Conservation (phyloP, 2,329 filamentous ascomycete species). For the Alternaria angustiovoidea region DNA sequence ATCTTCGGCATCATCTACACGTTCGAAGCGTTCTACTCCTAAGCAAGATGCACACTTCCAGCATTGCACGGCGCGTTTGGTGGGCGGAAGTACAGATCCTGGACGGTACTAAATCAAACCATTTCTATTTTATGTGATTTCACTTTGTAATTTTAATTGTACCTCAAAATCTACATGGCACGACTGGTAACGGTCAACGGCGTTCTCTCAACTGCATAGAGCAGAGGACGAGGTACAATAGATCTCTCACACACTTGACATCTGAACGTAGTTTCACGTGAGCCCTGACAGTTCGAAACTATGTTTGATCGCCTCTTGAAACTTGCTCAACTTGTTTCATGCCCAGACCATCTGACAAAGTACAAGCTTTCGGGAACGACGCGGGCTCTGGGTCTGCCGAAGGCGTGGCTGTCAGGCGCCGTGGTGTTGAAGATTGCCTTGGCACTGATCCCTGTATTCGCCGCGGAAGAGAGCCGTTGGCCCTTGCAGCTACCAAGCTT, state of each 20-base stretch:
- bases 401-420: not conserved
- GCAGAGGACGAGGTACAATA: slow-evolving; percentile 5
- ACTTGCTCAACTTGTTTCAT: not conserved
- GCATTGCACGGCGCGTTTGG: slow-evolving; percentile 36
- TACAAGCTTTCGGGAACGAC: slow-evolving; percentile 2
- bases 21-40: slow-evolving; percentile 74
- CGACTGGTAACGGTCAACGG: slow-evolving; percentile 19
- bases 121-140: slow-evolving; percentile 1
- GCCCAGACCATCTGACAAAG: not conserved
- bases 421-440: slow-evolving; percentile 8
- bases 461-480: slow-evolving; percentile 28
- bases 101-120: not conserved
- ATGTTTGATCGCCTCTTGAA: not conserved
- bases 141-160: slow-evolving; percentile 42
- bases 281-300: slow-evolving; percentile 1
- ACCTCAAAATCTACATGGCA: not conserved
- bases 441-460: slow-evolving; percentile 22
- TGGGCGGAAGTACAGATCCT: slow-evolving; percentile 18
- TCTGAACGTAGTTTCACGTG: not conserved
- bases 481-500: slow-evolving; percentile 16
- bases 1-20: slow-evolving; percentile 92
- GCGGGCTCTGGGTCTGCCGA: not conserved
- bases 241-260: slow-evolving; percentile 1
- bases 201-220: slow-evolving; percentile 24
- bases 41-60: slow-evolving; percentile 33